phyloP scores from a whole-genome alignment of 78 protist genomes.

The Tieghemostelium lacteum region DNA sequence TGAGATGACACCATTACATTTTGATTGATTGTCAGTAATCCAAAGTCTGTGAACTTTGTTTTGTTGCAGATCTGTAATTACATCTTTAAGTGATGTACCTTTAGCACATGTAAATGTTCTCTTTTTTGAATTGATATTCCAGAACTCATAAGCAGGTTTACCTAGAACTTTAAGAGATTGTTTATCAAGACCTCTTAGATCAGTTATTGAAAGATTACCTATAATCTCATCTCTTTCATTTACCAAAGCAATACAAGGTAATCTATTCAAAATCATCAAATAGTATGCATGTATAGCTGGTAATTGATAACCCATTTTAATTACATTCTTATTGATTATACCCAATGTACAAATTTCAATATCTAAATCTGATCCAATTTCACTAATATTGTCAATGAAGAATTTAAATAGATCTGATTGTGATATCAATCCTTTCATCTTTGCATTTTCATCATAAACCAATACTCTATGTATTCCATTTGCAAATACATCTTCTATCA shows the following conservation, averaged over 20 bases:
- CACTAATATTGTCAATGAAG: not conserved
- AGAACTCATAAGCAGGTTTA: constrained; percentile 2
- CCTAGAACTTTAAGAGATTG: not conserved
- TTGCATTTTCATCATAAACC: constrained; percentile 40
- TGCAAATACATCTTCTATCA: constrained; percentile 42
- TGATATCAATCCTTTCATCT: constrained; percentile 13
- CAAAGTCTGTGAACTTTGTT: constrained; percentile 40
- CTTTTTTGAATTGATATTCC: constrained; percentile 1
- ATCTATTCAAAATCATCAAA: constrained; percentile 20
- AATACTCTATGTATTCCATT: constrained; percentile 60
- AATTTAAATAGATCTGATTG: constrained; percentile 51
- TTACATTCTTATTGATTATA: constrained; percentile 16
- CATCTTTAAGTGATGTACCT: constrained; percentile 2
- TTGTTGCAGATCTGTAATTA: not conserved
- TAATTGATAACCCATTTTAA: not conserved
- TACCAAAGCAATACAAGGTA: constrained; percentile 3
- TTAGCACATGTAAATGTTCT: not conserved
- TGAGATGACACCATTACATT: constrained; percentile 30
- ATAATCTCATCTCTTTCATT: constrained; percentile 25
- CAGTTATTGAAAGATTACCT: constrained; percentile 12
- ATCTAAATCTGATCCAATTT: not conserved
- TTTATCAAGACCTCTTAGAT: constrained; percentile 28
- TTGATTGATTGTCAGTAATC: not conserved
- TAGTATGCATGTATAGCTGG: constrained; percentile 35
- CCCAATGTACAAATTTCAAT: not conserved